Conservation (phyloP, 2,329 filamentous ascomycete species). For the Colletotrichum eleusines region DNA sequence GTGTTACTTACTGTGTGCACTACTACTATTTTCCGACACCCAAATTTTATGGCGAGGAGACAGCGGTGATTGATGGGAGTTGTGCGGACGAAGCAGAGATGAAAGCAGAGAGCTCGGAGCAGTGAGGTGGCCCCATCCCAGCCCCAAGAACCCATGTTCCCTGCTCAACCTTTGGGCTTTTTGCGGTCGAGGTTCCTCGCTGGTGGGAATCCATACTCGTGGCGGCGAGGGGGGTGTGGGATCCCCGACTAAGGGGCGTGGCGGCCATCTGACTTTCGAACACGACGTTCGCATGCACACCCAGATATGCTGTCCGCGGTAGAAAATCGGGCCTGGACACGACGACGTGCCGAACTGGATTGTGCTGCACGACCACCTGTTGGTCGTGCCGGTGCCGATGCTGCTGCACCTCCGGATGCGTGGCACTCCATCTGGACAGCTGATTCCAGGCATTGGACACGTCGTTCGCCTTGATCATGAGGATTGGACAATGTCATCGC, state of each 20-base stretch:
- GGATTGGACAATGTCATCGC: conserved; percentile 4
- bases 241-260: conserved; percentile 23
- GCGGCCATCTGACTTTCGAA: conserved; percentile 31
- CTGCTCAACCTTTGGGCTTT: conserved; percentile 32
- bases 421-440: conserved; percentile 31
- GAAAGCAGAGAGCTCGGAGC: neutral
- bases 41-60: conserved; percentile 9
- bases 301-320: conserved; percentile 32
- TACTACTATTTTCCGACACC: conserved; percentile 3
- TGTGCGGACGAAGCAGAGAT: conserved; percentile 5
- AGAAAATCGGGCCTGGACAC: conserved; percentile 27
- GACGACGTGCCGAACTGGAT: conserved; percentile 38
- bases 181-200: conserved; percentile 35
- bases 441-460: conserved; percentile 24
- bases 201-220: conserved; percentile 26
- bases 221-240: conserved; percentile 37
- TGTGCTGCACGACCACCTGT: conserved; percentile 41
- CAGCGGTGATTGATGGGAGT: neutral
- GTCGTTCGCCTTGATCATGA: conserved; percentile 24
- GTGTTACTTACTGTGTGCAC: neutral
- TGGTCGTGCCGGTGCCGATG: conserved; percentile 23
- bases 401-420: conserved; percentile 37
- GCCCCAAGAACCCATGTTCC: conserved; percentile 25
- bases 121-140: conserved; percentile 13
- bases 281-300: conserved; percentile 31